Percentiles rank a stretch among this genome's conserved stretches.
phyloP scores from a whole-genome alignment of 306 rosid genomes.

The Cicer cuneatum region DNA sequence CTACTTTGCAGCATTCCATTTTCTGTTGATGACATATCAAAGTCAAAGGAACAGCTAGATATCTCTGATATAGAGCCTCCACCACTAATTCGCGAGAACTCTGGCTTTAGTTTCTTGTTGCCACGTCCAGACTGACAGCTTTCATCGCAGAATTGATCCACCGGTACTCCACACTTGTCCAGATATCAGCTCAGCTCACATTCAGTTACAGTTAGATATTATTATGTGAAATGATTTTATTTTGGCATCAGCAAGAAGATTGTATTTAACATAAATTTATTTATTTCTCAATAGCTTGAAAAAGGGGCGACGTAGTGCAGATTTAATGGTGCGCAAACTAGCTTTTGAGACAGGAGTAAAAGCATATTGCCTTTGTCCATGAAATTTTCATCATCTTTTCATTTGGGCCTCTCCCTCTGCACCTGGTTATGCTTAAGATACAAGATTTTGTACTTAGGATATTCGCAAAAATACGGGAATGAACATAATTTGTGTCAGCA shows the following conservation, averaged over 20 bases:
- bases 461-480: conserved; percentile 10
- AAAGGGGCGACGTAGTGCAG: conserved; percentile 31
- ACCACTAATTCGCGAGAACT: conserved; percentile 56
- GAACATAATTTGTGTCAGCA: conserved; percentile 2
- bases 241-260: conserved; percentile 40
- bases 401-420: conserved; percentile 27
- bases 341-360: conserved; percentile 27
- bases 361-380: conserved; percentile 21
- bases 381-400: conserved; percentile 23
- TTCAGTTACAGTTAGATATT: conserved; percentile 11
- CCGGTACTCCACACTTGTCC: conserved; percentile 9
- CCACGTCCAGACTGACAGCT: conserved; percentile 56
- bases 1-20: conserved; percentile 62
- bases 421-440: conserved; percentile 31
- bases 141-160: conserved; percentile 35
- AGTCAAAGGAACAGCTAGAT: conserved; percentile 63
- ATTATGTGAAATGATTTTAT: conserved; percentile 42
- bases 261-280: conserved; percentile 33
- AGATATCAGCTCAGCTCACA: conserved; percentile 10
- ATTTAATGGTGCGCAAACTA: conserved; percentile 43
- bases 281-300: conserved; percentile 38
- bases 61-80: conserved; percentile 61
- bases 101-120: conserved; percentile 68
- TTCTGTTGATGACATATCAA: conserved; percentile 69
- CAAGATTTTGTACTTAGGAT: conserved; percentile 49